A percentile compares a stretch with the other conserved stretches of the same genome.
phyloP scores from a whole-genome alignment of 2,329 filamentous ascomycete genomes.

The Truncatella angustata region DNA sequence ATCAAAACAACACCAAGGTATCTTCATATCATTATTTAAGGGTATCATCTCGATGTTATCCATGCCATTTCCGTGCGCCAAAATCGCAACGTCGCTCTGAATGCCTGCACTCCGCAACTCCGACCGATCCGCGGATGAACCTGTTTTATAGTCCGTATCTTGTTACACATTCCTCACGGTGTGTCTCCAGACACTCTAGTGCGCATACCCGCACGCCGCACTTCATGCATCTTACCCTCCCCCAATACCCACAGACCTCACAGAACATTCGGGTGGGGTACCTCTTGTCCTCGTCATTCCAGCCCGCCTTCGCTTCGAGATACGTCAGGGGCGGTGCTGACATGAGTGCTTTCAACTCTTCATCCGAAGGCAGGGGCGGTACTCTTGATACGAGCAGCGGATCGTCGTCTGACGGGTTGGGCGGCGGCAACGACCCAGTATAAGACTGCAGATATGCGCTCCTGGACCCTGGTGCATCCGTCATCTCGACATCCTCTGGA shows the following conservation, averaged over 20 bases:
- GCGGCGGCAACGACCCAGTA: conserved; percentile 26
- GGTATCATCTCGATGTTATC: too few relatives aligned
- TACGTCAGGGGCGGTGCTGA: conserved; percentile 66
- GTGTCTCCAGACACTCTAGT: conserved; percentile 69
- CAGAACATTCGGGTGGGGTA: conserved; percentile 68
- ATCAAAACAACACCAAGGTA: too few relatives aligned
- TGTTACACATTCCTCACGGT: conserved; percentile 70
- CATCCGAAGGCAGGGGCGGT: conserved; percentile 56
- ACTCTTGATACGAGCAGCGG: conserved; percentile 58
- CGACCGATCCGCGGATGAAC: too few relatives aligned
- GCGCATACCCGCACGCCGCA: conserved; percentile 79
- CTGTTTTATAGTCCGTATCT: conserved; percentile 52
- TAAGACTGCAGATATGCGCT: conserved; percentile 4
- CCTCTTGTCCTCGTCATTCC: conserved; percentile 34
- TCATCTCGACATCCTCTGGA: conserved; percentile 37
- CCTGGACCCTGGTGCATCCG: conserved; percentile 29
- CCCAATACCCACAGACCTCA: conserved; percentile 82
- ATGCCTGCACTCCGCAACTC: too few relatives aligned
- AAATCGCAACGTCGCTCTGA: too few relatives aligned
- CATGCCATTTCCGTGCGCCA: too few relatives aligned
- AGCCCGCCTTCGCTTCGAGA: conserved; percentile 56
- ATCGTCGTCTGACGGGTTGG: conserved; percentile 52
- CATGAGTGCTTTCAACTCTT: conserved; percentile 63
- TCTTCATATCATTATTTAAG: too few relatives aligned
- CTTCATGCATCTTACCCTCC: conserved; percentile 70